Evolutionary conservation across 176 grass and related monocot genomes (phyloP).

Genomic region (Ampelocalamus luodianensis): DNA sequence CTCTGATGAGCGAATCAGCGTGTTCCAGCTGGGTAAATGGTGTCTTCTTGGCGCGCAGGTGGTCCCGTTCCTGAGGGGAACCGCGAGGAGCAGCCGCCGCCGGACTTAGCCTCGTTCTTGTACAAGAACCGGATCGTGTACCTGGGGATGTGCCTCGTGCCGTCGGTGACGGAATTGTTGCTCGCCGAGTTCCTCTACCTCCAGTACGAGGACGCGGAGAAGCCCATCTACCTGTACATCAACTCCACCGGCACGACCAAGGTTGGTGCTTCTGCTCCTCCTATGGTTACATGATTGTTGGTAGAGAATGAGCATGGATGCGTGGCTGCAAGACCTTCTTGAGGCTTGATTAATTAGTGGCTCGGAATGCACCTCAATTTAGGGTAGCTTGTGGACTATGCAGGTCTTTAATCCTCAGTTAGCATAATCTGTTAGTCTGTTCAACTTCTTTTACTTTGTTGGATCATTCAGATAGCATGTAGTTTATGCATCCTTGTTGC

Average conservation of each 20-base stretch:
- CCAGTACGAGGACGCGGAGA: conserved; percentile 75
- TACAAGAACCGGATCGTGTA: conserved; percentile 93
- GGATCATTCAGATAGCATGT: not conserved
- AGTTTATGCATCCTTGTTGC: conserved; percentile 13
- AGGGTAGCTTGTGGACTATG: conserved; percentile 27
- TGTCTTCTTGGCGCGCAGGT: conserved; percentile 47
- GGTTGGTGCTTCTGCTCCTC: conserved; percentile 35
- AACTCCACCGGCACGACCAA: conserved; percentile 92
- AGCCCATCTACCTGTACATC: conserved; percentile 89
- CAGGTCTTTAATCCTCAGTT: not conserved
- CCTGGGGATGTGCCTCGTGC: conserved; percentile 84
- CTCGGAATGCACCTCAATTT: not conserved
- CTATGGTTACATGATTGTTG: conserved; percentile 9
- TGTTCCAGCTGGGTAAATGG: not conserved
- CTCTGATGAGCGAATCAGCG: not conserved
- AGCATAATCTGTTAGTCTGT: not conserved
- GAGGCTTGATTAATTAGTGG: not conserved
- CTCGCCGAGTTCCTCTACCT: conserved; percentile 84
- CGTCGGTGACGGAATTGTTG: conserved; percentile 76
- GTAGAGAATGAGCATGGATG: not conserved
- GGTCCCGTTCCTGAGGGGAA: conserved; percentile 78
- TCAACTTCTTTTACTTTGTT: conserved; percentile 8
- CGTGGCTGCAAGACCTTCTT: not conserved
- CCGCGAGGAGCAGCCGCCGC: conserved; percentile 64
- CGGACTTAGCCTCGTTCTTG: conserved; percentile 77